These are phyloP conservation scores for Sarocladium brachiariae DNA, from an alignment of 2,329 filamentous ascomycete species.

Conservation along the genomic window DNA sequence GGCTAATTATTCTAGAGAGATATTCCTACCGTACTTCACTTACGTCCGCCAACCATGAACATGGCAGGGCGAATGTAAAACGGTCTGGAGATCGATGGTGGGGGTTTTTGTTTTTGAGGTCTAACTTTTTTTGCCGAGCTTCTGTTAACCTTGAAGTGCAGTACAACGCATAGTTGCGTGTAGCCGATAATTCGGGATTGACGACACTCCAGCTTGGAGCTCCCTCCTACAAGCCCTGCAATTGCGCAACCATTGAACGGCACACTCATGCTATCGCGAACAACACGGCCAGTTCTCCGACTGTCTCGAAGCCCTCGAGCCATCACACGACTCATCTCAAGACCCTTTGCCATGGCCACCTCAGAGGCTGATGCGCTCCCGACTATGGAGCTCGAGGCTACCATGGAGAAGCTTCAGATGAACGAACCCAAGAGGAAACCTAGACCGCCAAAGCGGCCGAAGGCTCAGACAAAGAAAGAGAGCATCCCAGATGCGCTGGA, in stretches of 20 bases:
- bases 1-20: no score
- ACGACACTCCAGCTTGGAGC: background rate
- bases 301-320: background rate
- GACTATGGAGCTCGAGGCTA: background rate
- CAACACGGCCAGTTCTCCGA: constrained; percentile 12
- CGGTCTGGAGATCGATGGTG: no score
- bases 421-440: constrained; percentile 3
- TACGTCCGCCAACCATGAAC: no score
- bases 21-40: no score
- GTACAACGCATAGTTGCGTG: no score
- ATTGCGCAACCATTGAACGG: background rate
- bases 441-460: background rate
- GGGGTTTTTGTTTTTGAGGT: no score
- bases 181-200: background rate
- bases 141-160: background rate
- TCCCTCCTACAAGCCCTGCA: background rate
- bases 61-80: no score
- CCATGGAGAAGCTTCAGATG: constrained; percentile 5
- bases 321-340: background rate
- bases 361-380: constrained; percentile 1
- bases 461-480: constrained; percentile 10
- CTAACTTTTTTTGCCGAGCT: background rate
- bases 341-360: constrained; percentile 3
- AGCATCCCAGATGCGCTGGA: constrained; percentile 16
- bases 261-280: background rate